Conservation (phyloP, 78 protist genomes). For the Protostelium mycophagum region DNA sequence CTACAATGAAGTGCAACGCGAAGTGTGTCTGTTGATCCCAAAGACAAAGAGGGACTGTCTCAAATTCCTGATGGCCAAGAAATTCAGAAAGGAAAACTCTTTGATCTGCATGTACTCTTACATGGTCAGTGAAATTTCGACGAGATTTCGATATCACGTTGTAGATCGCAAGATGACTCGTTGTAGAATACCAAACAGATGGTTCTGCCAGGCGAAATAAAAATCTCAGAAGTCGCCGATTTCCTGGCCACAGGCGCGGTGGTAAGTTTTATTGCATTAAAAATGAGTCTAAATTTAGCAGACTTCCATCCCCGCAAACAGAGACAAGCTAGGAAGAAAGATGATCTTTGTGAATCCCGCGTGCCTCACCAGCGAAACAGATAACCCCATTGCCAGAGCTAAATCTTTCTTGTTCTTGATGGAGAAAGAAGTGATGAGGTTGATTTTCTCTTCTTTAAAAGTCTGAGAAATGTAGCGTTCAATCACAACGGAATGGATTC, state of each 20-base stretch:
- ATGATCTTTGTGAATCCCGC: background rate
- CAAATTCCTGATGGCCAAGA: background rate
- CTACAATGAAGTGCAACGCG: background rate
- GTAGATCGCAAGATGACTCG: background rate
- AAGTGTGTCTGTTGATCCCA: background rate
- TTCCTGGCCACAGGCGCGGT: background rate
- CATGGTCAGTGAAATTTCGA: background rate
- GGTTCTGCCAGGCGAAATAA: background rate
- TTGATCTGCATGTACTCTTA: background rate
- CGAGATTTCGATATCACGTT: background rate
- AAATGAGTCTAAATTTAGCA: no score
- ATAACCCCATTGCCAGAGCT: background rate
- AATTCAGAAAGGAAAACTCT: background rate
- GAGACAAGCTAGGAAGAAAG: background rate
- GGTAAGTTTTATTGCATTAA: background rate
- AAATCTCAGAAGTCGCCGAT: background rate
- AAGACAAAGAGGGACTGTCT: background rate
- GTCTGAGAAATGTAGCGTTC: background rate
- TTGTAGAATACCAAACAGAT: background rate
- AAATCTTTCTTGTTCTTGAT: background rate
- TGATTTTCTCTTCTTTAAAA: background rate
- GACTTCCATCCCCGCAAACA: background rate
- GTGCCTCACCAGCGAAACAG: background rate
- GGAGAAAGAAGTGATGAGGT: background rate
- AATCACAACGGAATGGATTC: background rate